Evolutionary conservation across 2,329 filamentous ascomycete species (phyloP).

Genomic region (Acarospora socialis): DNA sequence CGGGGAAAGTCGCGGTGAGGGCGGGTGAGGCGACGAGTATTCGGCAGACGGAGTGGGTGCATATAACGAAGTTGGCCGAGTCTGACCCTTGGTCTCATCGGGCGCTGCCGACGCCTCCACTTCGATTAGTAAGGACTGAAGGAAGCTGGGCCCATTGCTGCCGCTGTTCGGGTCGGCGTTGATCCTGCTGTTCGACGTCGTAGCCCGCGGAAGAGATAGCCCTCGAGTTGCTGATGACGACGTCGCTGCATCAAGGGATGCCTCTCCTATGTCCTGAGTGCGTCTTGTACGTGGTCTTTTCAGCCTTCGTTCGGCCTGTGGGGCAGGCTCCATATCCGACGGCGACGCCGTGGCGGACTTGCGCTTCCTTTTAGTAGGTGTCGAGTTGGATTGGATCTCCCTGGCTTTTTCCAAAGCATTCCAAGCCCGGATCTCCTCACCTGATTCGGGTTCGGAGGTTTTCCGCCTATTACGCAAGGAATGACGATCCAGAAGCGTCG

Average conservation of each 20-base stretch:
- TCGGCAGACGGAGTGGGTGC: conserved; percentile 26
- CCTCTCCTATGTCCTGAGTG: conserved; percentile 38
- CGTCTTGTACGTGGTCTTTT: conserved; percentile 76
- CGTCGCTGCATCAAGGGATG: conserved; percentile 28
- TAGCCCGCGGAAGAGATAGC: conserved; percentile 12
- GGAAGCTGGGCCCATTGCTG: conserved; percentile 55
- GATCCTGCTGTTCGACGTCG: conserved; percentile 16
- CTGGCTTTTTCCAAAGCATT: conserved; percentile 77
- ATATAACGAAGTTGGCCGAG: conserved; percentile 18
- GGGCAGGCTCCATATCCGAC: conserved; percentile 43
- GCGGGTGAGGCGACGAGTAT: conserved; percentile 34
- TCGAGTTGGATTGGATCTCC: conserved; percentile 44
- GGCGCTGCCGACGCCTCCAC: conserved; percentile 48
- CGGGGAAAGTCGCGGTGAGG: conserved; percentile 55
- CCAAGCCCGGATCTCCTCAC: conserved; percentile 76
- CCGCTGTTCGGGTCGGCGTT: conserved; percentile 22
- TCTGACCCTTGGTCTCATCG: conserved; percentile 21
- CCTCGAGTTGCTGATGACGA: conserved; percentile 21
- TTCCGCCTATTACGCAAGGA: conserved; percentile 28
- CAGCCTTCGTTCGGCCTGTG: conserved; percentile 62
- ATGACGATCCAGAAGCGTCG: conserved; percentile 42
- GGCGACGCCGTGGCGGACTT: conserved; percentile 65
- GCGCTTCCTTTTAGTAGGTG: conserved; percentile 51
- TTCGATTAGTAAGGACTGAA: conserved; percentile 76
- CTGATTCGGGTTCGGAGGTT: conserved; percentile 45